A percentile compares a stretch with the other conserved stretches of the same genome.
These are phyloP conservation scores for Mycena galopus DNA, from an alignment of 768 basidiomycete genomes.

Conservation along the genomic window DNA sequence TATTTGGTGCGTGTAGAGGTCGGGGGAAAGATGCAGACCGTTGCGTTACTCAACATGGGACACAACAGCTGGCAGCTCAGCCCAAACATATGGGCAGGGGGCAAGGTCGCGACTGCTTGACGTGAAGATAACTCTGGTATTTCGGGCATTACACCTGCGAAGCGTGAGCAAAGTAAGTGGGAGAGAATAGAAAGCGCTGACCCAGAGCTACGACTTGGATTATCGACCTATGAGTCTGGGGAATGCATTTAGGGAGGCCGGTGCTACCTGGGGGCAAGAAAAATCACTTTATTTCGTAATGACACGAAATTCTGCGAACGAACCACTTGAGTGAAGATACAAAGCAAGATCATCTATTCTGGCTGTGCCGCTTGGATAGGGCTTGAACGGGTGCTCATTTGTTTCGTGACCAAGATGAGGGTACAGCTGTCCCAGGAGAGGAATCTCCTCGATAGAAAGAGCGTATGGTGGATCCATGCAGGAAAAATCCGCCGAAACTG, in stretches of 20 bases:
- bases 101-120: slow-evolving; percentile 41
- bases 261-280: slow-evolving; percentile 22
- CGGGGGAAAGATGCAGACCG: slow-evolving; percentile 51
- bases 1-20: slow-evolving; percentile 34
- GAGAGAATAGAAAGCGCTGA: neutral
- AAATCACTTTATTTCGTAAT: neutral
- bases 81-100: slow-evolving; percentile 55
- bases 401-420: slow-evolving; percentile 56
- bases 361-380: slow-evolving; percentile 40
- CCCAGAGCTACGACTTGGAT: neutral
- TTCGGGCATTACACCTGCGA: neutral
- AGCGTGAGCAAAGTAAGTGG: neutral
- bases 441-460: slow-evolving; percentile 50
- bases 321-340: slow-evolving; percentile 42
- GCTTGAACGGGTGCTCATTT: slow-evolving; percentile 42
- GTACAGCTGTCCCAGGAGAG: slow-evolving; percentile 48
- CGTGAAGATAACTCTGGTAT: neutral
- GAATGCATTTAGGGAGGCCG: slow-evolving; percentile 27
- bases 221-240: slow-evolving; percentile 4
- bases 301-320: slow-evolving; percentile 40
- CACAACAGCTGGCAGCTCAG: slow-evolving; percentile 44
- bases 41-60: slow-evolving; percentile 41
- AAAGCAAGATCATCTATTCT: slow-evolving; percentile 42
- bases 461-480: slow-evolving; percentile 30
- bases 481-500: slow-evolving; percentile 32